Percentiles rank a stretch among this genome's conserved stretches.
Conservation (phyloP, 805 yeast species). For the Candida sonorensis region DNA sequence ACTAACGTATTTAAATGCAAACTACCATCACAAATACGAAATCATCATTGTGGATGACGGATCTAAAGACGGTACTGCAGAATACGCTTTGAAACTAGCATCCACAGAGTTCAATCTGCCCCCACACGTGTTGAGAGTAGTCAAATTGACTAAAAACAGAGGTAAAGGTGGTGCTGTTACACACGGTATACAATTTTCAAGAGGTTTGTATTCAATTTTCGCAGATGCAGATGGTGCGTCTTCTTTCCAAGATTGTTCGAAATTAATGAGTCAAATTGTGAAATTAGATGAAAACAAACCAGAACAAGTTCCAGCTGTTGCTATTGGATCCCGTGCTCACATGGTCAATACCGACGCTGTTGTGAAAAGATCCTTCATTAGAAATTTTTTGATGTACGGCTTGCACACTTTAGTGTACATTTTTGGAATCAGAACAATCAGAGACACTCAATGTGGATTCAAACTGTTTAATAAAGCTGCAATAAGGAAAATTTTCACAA, state of each 20-base stretch:
- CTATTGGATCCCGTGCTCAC: slow-evolving; percentile 93
- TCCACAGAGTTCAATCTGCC: slow-evolving; percentile 37
- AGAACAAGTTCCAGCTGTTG: slow-evolving; percentile 44
- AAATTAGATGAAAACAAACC: slow-evolving; percentile 16
- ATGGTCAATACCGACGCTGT: slow-evolving; percentile 96
- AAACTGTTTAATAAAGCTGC: slow-evolving; percentile 79
- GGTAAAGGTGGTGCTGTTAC: slow-evolving; percentile 98
- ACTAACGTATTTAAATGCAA: slow-evolving; percentile 40
- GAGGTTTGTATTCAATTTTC: slow-evolving; percentile 72
- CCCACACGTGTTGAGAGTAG: slow-evolving; percentile 62
- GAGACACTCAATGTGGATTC: slow-evolving; percentile 97
- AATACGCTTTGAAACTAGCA: slow-evolving; percentile 62
- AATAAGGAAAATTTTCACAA: slow-evolving; percentile 64
- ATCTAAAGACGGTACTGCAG: slow-evolving; percentile 72
- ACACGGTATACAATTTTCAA: slow-evolving; percentile 73
- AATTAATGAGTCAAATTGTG: slow-evolving; percentile 39
- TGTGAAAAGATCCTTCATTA: slow-evolving; percentile 80
- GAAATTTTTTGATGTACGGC: slow-evolving; percentile 91
- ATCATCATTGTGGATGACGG: slow-evolving; percentile 90
- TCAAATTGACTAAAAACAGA: slow-evolving; percentile 66
- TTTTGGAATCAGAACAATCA: slow-evolving; percentile 80
- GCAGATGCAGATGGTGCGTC: slow-evolving; percentile 99
- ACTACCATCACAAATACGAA: slow-evolving; percentile 46
- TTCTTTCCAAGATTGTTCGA: slow-evolving; percentile 59
- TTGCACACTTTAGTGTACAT: slow-evolving; percentile 78